These are phyloP conservation scores for Sordariomycetes sp. DNA, from an alignment of 2,329 filamentous ascomycete species.

Conservation along the genomic window DNA sequence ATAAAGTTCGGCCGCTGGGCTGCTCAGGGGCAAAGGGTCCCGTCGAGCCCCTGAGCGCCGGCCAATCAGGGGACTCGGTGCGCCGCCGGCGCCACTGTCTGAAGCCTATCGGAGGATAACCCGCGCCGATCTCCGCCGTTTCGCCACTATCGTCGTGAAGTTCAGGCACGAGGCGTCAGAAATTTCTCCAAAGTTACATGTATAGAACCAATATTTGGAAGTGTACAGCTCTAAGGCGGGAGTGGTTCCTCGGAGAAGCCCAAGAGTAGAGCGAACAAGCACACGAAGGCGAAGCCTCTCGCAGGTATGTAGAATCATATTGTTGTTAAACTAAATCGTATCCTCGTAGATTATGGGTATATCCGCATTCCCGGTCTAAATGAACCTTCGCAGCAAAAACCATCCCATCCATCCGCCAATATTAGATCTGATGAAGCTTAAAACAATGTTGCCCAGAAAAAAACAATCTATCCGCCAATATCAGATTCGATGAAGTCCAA, in stretches of 20 bases:
- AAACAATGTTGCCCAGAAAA: neutral
- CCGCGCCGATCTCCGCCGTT: neutral
- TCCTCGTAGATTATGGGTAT: too few relatives aligned
- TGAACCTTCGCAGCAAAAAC: neutral
- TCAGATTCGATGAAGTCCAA: neutral
- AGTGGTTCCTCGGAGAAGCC: too few relatives aligned
- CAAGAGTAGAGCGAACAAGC: too few relatives aligned
- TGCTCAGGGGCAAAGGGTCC: neutral
- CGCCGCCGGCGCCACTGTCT: neutral
- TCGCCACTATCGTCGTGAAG: neutral
- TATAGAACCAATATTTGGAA: too few relatives aligned
- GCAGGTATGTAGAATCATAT: too few relatives aligned
- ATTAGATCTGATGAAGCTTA: neutral
- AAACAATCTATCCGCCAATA: neutral
- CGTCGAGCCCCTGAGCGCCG: neutral
- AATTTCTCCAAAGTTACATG: neutral
- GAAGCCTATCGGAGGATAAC: neutral
- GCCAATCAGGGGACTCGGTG: neutral
- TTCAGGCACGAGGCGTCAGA: neutral
- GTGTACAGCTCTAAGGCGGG: too few relatives aligned
- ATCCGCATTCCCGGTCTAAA: neutral
- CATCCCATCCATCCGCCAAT: neutral
- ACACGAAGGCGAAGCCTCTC: too few relatives aligned
- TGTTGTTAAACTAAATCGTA: too few relatives aligned
- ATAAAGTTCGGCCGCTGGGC: neutral